Base-by-base conservation (phyloP, 306 rosid genomes). In the Citrullus amarus region DNA sequence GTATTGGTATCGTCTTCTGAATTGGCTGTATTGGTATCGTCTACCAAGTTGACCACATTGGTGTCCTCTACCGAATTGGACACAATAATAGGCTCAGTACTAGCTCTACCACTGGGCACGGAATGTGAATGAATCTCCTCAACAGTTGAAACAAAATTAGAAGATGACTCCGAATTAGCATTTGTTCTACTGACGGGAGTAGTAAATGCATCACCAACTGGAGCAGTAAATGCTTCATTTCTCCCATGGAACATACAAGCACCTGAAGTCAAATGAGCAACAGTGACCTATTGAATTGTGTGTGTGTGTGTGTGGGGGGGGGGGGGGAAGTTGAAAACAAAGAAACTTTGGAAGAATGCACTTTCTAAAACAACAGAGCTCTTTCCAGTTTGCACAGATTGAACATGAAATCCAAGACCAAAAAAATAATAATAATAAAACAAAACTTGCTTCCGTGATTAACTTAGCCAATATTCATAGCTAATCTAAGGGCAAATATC, bases 101-200 rank as follows among this genome's bases (percentile, higher is more conserved):
- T 81, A 78, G 54, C 83, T 76, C 79, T 68, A 81, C 77, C 66
- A 71, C 30, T 46, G 2, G 79, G 81, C 79, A 32, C 39, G 56
- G 81, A 44, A 56, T 81, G 82, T 78, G 84, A 60, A 80, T 81
- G 81, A 77, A 83, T 84, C 39, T 77, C 77, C 60, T 85, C 88
- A 16, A 73, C 85, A 60, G 76, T 81, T 14, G 73, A 57, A 68
- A 67, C 56, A 72, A 32, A 71, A 60, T 43, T 54, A 56, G 87
- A 78, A 38, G 85, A 81, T 76, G 85, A 78, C 79, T 79, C 81
- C 77, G 88, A 76, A 79, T 84, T 76, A 77, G 81, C 86, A 88
- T 65, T 83, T 74, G 74, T 88, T 77, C 68, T 86, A 48, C 78
- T 78, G 75, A 7, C 78, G 18, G 81, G 80, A 20, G 39, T 53